A percentile compares a stretch with the other conserved stretches of the same genome.
These are phyloP conservation scores for Capronia coronata DNA, from an alignment of 2,329 filamentous ascomycete genomes.

Conservation along the genomic window DNA sequence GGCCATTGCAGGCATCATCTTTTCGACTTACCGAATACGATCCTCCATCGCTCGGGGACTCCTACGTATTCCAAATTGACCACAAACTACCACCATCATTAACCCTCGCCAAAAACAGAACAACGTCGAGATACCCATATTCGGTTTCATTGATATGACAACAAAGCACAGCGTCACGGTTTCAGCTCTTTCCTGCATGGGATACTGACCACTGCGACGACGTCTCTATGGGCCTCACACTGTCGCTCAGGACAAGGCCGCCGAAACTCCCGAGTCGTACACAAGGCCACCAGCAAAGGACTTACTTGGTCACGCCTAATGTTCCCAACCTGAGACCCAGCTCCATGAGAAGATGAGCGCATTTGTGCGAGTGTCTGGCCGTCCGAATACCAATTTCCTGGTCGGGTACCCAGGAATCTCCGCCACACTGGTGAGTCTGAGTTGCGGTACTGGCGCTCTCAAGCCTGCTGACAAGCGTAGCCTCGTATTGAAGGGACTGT, in stretches of 20 bases:
- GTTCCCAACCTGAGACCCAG: slow-evolving; percentile 17
- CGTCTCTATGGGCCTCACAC: slow-evolving; percentile 27
- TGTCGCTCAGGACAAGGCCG: slow-evolving; percentile 20
- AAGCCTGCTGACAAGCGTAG: slow-evolving; percentile 43
- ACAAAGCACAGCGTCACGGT: slow-evolving; percentile 9
- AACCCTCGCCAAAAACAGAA: not conserved
- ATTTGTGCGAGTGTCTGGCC: slow-evolving; percentile 92
- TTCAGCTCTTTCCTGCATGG: slow-evolving; percentile 14
- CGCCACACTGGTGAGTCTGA: slow-evolving; percentile 75
- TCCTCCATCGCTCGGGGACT: not conserved
- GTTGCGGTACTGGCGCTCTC: slow-evolving; percentile 10
- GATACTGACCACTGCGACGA: slow-evolving; percentile 6
- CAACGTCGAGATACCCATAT: slow-evolving; percentile 2
- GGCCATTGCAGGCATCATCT: not conserved
- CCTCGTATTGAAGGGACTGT: slow-evolving; percentile 97
- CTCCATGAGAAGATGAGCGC: slow-evolving; percentile 53
- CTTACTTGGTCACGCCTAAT: slow-evolving; percentile 14
- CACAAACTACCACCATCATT: not conserved
- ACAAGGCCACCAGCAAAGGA: slow-evolving; percentile 12
- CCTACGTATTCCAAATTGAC: not conserved
- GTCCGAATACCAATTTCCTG: slow-evolving; percentile 92
- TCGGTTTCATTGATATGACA: slow-evolving; percentile 9
- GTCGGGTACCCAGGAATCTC: slow-evolving; percentile 98
- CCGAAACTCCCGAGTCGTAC: slow-evolving; percentile 13
- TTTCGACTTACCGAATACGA: not conserved